phyloP scores from a whole-genome alignment of 2,329 filamentous ascomycete genomes.

The Penicillium sp. region DNA sequence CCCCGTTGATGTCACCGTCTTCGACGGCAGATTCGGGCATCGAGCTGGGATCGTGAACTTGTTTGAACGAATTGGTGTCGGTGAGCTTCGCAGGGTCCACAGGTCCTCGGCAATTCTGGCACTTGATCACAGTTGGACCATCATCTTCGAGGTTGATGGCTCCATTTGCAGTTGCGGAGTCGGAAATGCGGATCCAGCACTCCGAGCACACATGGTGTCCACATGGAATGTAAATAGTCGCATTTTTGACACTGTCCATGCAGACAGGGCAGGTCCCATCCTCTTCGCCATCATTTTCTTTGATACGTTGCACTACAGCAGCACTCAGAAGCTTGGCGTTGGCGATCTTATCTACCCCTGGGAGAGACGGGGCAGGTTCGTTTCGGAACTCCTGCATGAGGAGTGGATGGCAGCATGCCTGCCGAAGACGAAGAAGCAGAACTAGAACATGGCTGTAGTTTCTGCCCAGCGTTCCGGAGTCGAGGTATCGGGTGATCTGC shows the following conservation, averaged over 20 bases:
- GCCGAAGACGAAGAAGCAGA: constrained; percentile 73
- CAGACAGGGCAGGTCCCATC: constrained; percentile 67
- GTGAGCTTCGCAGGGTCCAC: constrained; percentile 70
- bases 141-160: constrained; percentile 57
- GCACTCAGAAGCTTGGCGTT: constrained; percentile 61
- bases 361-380: constrained; percentile 46
- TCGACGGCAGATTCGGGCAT: constrained; percentile 20
- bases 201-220: constrained; percentile 77
- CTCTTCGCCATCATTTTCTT: constrained; percentile 61
- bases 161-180: constrained; percentile 44
- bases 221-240: constrained; percentile 76
- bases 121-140: constrained; percentile 55
- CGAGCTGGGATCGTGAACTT: constrained; percentile 63
- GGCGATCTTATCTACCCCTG: constrained; percentile 56
- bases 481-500: constrained; percentile 74
- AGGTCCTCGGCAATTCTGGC: constrained; percentile 70
- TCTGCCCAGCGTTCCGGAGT: constrained; percentile 63
- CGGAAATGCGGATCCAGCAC: constrained; percentile 69
- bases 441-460: constrained; percentile 80
- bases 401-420: constrained; percentile 76
- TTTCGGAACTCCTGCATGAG: constrained; percentile 65
- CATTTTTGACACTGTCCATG: constrained; percentile 71
- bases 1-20: constrained; percentile 32
- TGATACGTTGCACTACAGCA: constrained; percentile 67
- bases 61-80: constrained; percentile 70